phyloP scores from a whole-genome alignment of 352 stramenopile species.

The Vaucheria bursata region DNA sequence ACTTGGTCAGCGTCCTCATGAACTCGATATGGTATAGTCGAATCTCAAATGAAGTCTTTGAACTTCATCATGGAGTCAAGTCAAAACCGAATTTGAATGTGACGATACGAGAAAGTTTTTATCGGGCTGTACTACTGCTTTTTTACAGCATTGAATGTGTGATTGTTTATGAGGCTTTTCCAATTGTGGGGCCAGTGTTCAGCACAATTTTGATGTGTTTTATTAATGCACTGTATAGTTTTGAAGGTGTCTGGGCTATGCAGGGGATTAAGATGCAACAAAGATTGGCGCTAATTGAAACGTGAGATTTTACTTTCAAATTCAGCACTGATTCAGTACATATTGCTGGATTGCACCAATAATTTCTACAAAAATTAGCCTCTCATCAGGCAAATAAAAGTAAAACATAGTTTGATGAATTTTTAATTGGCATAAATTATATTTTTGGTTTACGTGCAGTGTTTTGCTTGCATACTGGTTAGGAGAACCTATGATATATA shows the following conservation, averaged over 20 bases:
- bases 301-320: no score
- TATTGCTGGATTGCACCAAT: no score
- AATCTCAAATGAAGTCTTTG: neutral
- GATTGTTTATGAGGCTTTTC: neutral
- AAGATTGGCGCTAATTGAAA: neutral
- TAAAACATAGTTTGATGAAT: no score
- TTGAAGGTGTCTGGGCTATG: conserved; percentile 7
- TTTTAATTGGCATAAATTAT: no score
- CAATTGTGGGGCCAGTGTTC: neutral
- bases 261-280: neutral
- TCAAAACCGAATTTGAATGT: neutral
- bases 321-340: no score
- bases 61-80: neutral
- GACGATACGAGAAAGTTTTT: neutral
- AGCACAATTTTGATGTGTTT: neutral
- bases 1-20: neutral
- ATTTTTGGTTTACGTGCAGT: no score
- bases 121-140: neutral
- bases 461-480: no score
- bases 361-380: no score
- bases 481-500: no score
- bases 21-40: conserved; percentile 9
- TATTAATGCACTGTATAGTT: conserved; percentile 5
- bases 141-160: neutral
- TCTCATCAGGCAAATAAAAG: no score